Evolutionary conservation across 2,329 filamentous ascomycete species (phyloP), one percentile per base, ranked within the genome.

Genomic region (Cladosporium sp.): DNA sequence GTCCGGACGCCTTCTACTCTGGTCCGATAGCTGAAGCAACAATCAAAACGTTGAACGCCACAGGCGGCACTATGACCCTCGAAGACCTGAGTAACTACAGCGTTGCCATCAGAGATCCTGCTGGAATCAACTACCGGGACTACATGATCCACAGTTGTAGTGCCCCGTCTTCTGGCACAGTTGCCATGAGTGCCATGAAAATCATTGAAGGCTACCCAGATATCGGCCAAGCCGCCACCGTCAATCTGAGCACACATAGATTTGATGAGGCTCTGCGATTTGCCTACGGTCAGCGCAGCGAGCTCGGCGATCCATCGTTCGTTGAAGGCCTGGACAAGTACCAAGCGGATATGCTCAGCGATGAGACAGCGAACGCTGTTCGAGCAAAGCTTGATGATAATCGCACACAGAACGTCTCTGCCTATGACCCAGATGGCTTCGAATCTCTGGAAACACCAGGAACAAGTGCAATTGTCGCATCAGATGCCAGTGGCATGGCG

Each of bases 191-290:
- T 50, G 83, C 85, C 2, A 74, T 97, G 62, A 96, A 95, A 64
- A 89, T 85, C 27, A 79, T 96, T 68, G 85, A 92, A 67, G 86
- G 88, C 15, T 95, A 89, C 62, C 70, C 79, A 0, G 68, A 72
- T 32, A 83, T 92, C 42, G 83, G 81, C 15, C 70, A 81, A 1
- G 69, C 72, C 1, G 71, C 80, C 38, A 71, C 68, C 17, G 57
- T 79, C 17, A 84, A 89, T 58, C 71, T 95, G 0, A 89, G 84
- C 32, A 85, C 85, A 1, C 93, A 97, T 69, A 82, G 88, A 12
- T 79, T 96, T 57, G 83, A 89, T 62, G 93, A 97, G 74, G 86
- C 90, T 11, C 89, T 96, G 73, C 81, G 89, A 18, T 97, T 95
- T 66, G 90, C 82, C 2, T 97, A 96, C 65, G 90, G 85, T 32